Base-by-base conservation (phyloP, 2,329 filamentous ascomycete species). In the Pestalotiopsis sp. region DNA sequence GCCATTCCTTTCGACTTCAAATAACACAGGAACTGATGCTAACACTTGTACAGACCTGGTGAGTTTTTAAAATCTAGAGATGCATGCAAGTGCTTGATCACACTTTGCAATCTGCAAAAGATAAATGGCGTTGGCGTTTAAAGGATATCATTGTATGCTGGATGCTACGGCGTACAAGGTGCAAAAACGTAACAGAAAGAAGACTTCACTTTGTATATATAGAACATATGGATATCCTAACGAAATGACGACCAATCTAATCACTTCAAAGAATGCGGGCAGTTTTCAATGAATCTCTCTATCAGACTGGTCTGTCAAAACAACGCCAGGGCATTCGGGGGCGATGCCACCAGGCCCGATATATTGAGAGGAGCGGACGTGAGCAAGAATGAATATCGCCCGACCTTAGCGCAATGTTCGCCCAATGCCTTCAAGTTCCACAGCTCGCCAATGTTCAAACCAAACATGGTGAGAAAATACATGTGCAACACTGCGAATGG, bases 351-450 rank as follows among this genome's bases (percentile, higher is more conserved):
- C 7, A 78, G 78, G 1, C 81, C 80, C 57, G 79, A 76, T 38
- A 82, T 79, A 59, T 83, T 83, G 65, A 83, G 70, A 13, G 81
- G 81, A 61, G 80, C 76, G 63, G 80, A 83, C 12, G 77, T 80
- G 45, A 84, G 72, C 70, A 85, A 83, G 69, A 84, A 84, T 3
- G 73, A 77, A 74, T 79, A 82, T 57, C 79, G 74, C 25, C 77
- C 74, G 20, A 79, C 75, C 41, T 78, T 76, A 52, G 77, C 72
- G 67, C 80, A 82, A 13, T 72, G 73, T 67, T 70, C 72, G 41
- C 70, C 70, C 45, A 75, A 67, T 23, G 62, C 71, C 62, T 73
- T 70, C 36, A 73, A 68, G 38, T 75, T 69, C 62, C 71, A 73
- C 17, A 72, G 56, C 36, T 81, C 77, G 73, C 72, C 69, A 67